These are phyloP conservation scores for Colletotrichum lentis DNA, from an alignment of 2,329 filamentous ascomycete genomes.

Conservation along the genomic window DNA sequence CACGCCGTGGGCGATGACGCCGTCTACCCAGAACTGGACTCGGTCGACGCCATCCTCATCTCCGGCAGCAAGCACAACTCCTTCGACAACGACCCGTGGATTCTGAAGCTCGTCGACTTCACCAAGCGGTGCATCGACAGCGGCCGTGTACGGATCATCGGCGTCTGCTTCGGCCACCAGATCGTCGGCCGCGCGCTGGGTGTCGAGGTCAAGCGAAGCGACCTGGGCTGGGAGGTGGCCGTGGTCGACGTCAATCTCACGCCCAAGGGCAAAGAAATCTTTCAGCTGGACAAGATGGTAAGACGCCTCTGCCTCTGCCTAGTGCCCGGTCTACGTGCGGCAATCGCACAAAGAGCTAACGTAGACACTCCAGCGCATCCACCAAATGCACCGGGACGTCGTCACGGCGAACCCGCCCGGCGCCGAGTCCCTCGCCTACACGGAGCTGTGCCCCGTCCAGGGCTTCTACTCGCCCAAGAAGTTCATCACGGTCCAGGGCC, in stretches of 20 bases:
- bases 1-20: constrained; percentile 73
- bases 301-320: constrained; percentile 39
- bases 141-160: constrained; percentile 73
- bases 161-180: constrained; percentile 89
- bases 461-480: constrained; percentile 75
- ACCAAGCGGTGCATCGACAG: constrained; percentile 66
- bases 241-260: constrained; percentile 75
- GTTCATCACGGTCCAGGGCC: constrained; percentile 82
- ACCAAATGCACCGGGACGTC: constrained; percentile 88
- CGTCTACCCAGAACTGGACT: constrained; percentile 75
- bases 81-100: constrained; percentile 80
- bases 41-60: constrained; percentile 83
- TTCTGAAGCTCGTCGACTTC: constrained; percentile 75
- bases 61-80: constrained; percentile 79
- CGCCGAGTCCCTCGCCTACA: constrained; percentile 70
- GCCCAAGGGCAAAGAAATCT: constrained; percentile 73
- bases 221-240: constrained; percentile 81
- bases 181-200: constrained; percentile 79
- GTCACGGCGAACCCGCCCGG: constrained; percentile 70
- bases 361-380: constrained; percentile 63
- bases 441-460: constrained; percentile 75
- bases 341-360: constrained; percentile 1
- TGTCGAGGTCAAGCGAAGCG: constrained; percentile 70
- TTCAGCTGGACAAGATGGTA: constrained; percentile 69
- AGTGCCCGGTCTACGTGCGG: background rate